Conservation (phyloP, 2,329 filamentous ascomycete genomes). For the Didymella sp. region DNA sequence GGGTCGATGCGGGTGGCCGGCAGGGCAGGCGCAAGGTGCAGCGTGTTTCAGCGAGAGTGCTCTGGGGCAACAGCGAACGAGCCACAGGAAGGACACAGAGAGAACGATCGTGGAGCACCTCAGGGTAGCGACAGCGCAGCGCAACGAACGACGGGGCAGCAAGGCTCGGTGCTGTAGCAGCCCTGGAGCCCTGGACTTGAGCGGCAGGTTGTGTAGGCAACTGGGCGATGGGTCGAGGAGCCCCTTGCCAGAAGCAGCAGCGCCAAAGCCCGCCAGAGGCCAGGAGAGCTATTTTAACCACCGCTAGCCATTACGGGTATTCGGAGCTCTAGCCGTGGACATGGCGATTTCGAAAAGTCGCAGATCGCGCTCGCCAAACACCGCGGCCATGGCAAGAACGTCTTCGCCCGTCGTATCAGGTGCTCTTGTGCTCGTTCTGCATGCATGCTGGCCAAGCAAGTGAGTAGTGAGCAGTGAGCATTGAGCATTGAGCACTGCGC, state of each 20-base stretch:
- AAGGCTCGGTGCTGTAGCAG: slow-evolving; percentile 12
- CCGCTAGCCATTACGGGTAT: slow-evolving; percentile 11
- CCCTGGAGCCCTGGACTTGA: slow-evolving; percentile 7
- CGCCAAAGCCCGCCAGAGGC: slow-evolving; percentile 8
- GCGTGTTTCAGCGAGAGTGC: slow-evolving; percentile 14
- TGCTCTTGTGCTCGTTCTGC: slow-evolving; percentile 3
- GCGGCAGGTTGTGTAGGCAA: slow-evolving; percentile 21
- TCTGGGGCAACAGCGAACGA: slow-evolving; percentile 15
- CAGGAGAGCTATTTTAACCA: slow-evolving; percentile 15
- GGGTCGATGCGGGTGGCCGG: slow-evolving; percentile 11
- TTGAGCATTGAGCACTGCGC: too few species aligned
- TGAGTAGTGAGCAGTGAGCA: too few species aligned
- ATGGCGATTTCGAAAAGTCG: slow-evolving; percentile 13
- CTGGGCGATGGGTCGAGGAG: slow-evolving; percentile 11
- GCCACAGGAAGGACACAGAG: slow-evolving; percentile 7
- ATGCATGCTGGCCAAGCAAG: background rate
- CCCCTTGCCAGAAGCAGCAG: slow-evolving; percentile 15
- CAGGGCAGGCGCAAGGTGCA: slow-evolving; percentile 12
- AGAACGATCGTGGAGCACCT: slow-evolving; percentile 16
- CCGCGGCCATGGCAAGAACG: slow-evolving; percentile 4
- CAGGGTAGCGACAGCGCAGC: slow-evolving; percentile 4
- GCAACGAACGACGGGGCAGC: slow-evolving; percentile 17
- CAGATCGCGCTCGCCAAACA: slow-evolving; percentile 14
- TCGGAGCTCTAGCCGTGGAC: slow-evolving; percentile 11
- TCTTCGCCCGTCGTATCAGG: slow-evolving; percentile 3